A percentile compares a stretch with the other conserved stretches of the same genome.
These are phyloP conservation scores for Sporothrix globosa DNA, from an alignment of 2,329 filamentous ascomycete genomes.

Conservation along the genomic window DNA sequence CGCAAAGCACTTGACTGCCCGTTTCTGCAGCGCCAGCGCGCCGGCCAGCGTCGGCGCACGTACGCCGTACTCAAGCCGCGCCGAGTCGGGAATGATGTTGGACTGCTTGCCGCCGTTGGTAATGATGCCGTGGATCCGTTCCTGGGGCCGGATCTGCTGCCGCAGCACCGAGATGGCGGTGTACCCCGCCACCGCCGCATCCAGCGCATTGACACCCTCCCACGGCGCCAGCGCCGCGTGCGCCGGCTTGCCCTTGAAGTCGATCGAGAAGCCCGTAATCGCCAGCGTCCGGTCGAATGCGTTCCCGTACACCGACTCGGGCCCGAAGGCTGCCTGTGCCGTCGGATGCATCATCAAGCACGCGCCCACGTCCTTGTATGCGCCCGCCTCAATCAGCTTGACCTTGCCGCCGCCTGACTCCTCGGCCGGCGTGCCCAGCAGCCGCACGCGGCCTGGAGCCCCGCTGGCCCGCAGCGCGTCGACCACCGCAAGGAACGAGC, in stretches of 20 bases:
- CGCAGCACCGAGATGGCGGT: constrained; percentile 48
- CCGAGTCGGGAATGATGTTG: constrained; percentile 46
- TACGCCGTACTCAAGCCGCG: constrained; percentile 50
- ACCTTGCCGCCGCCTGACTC: constrained; percentile 50
- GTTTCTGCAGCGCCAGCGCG: constrained; percentile 41
- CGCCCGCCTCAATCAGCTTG: constrained; percentile 48
- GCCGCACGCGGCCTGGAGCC: constrained; percentile 38
- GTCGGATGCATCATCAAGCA: constrained; percentile 48
- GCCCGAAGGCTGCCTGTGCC: constrained; percentile 28
- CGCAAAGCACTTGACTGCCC: constrained; percentile 43
- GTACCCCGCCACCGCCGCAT: constrained; percentile 47
- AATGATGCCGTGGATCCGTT: constrained; percentile 55
- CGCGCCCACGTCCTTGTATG: constrained; percentile 45
- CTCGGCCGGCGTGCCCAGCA: constrained; percentile 51
- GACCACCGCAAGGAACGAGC: constrained; percentile 44
- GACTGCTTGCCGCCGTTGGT: constrained; percentile 45
- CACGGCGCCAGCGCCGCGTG: constrained; percentile 52
- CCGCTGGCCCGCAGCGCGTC: constrained; percentile 37
- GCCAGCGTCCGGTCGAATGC: constrained; percentile 34
- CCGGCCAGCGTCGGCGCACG: constrained; percentile 47
- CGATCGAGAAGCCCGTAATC: constrained; percentile 40
- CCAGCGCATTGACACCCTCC: constrained; percentile 54
- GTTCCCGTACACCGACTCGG: constrained; percentile 31
- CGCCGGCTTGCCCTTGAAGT: constrained; percentile 48
- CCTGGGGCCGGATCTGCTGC: constrained; percentile 52